phyloP scores from a whole-genome alignment of 257 asterid species.

The Coffea eugenioides region DNA sequence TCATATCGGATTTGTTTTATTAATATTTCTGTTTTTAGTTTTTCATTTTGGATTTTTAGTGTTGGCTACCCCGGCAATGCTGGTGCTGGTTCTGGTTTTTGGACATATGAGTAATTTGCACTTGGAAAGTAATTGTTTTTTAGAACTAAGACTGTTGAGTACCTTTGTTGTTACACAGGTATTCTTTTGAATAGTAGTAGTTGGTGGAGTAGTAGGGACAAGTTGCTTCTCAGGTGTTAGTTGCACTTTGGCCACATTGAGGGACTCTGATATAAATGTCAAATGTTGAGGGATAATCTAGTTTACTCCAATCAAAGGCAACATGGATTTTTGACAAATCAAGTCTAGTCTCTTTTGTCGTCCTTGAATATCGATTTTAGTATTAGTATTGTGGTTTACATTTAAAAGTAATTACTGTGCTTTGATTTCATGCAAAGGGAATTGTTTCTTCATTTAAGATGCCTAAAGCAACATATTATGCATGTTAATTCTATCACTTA shows the following conservation, averaged over 20 bases:
- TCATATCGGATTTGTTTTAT: too few relatives aligned
- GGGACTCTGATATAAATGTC: not conserved
- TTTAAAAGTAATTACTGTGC: not conserved
- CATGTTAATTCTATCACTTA: not conserved
- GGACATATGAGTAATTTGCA: not conserved
- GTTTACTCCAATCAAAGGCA: not conserved
- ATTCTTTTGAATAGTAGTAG: not conserved
- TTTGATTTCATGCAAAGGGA: not conserved
- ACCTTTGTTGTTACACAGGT: not conserved
- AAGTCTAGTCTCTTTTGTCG: too few relatives aligned
- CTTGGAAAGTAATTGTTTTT: not conserved
- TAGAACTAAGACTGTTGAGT: not conserved
- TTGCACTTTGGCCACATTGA: not conserved
- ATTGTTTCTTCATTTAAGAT: not conserved
- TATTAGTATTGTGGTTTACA: not conserved
- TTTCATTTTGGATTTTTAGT: not conserved
- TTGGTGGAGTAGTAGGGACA: not conserved
- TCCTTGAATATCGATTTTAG: not conserved
- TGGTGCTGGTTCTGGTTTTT: not conserved
- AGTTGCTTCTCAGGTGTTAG: not conserved
- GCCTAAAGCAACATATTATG: too few relatives aligned
- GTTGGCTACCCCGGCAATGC: not conserved
- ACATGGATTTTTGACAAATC: not conserved
- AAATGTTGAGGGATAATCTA: not conserved
- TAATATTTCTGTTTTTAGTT: not conserved